Evolutionary conservation across 2,329 filamentous ascomycete genomes (phyloP).

Genomic region (Neonectria magnoliae): DNA sequence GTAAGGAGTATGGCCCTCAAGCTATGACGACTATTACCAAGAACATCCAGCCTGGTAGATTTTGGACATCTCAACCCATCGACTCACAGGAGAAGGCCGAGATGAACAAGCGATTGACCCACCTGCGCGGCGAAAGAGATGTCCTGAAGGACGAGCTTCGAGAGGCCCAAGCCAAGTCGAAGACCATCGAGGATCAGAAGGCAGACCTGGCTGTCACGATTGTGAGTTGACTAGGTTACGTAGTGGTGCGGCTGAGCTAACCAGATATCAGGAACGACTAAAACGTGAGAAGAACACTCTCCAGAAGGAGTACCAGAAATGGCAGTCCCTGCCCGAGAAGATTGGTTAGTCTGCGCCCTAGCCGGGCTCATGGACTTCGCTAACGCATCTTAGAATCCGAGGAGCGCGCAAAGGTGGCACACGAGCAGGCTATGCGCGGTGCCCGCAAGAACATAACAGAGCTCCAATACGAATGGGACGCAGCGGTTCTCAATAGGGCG

Average conservation of each 20-base stretch:
- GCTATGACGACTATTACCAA: conserved; percentile 76
- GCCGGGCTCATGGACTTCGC: conserved; percentile 2
- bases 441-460: conserved; percentile 54
- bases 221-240: conserved; percentile 41
- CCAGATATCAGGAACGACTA: conserved; percentile 55
- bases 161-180: conserved; percentile 50
- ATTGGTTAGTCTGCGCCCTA: conserved; percentile 64
- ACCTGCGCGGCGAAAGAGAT: conserved; percentile 50
- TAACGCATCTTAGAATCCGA: conserved; percentile 48
- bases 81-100: conserved; percentile 72
- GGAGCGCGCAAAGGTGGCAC: conserved; percentile 45
- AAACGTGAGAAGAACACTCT: conserved; percentile 71
- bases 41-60: conserved; percentile 67
- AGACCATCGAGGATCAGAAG: conserved; percentile 56
- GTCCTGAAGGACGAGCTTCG: conserved; percentile 47
- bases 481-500: conserved; percentile 65
- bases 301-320: conserved; percentile 73
- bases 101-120: conserved; percentile 63
- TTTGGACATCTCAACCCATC: conserved; percentile 82
- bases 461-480: conserved; percentile 65
- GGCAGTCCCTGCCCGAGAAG: conserved; percentile 74
- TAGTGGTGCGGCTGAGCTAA: conserved; percentile 26
- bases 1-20: conserved; percentile 81
- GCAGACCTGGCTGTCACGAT: conserved; percentile 52
- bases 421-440: conserved; percentile 47